Evolutionary conservation across 2,329 filamentous ascomycete genomes (phyloP), one percentile per base, ranked within the genome.

Genomic region (Trichophyton mentagrophytes): DNA sequence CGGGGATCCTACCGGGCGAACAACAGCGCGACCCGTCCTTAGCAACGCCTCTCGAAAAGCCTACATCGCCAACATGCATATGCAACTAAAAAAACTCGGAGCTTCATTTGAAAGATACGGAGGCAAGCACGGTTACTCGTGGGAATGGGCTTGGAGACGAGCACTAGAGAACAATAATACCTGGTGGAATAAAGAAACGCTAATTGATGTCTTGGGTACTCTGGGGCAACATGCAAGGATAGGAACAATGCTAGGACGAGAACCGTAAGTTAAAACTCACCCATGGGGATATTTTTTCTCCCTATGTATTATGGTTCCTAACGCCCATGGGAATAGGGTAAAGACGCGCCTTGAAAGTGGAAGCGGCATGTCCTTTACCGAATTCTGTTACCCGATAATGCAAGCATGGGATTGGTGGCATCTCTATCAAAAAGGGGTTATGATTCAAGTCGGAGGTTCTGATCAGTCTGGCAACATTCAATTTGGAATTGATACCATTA

Each of bases 331-430:
- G 7, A n/a, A 42, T 42, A 85, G 83, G 38, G 90, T 95, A 60
- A 93, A 90, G 74, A 85, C 84, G 61, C 89, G 90, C 69, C 81
- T 97, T 79, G 81, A 82, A n/a, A 85, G 85, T 59, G 89, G 90
- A 42, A 88, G 93, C 65, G 95, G 93, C 67, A 92, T 99, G 87
- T 95, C 91, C 0, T 88, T 95, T 68, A 86, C 89, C 40, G 93
- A 99, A 71, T 96, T 99, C 73, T 82, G 85, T 47, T 99, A 99
- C 69, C 93, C 95, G 0, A 76, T 99, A 15, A 83, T 97, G 68
- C 93, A 99, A 72, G 90, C 87, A 22, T 97, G 91, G 87, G 93
- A 99, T 72, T 99, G 91, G 83, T 97, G 89, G 89, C 81, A 88
- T 66, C 81, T 97, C 76, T 95, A 88, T 74, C 80, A 82, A 25